Base-by-base conservation (phyloP, 352 stramenopile genomes). In the Nothophytophthora sp. region DNA sequence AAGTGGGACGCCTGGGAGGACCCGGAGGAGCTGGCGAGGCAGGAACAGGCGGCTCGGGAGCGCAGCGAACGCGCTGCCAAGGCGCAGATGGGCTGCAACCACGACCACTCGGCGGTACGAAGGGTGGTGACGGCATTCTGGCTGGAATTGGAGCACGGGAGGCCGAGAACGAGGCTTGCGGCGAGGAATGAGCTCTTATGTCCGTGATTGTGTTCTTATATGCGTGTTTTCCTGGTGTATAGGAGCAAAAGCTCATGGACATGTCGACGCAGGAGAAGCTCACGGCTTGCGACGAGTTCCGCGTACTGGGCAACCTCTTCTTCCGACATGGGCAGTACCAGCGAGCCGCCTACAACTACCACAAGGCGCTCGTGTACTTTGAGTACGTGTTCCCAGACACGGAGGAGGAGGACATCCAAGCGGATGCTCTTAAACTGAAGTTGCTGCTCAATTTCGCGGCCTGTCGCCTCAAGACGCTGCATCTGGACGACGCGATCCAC, bases 161-260 rank as follows among this genome's bases (percentile, higher is more conserved):
- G n/a, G n/a, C n/a, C n/a, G n/a, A n/a, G n/a, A n/a, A n/a, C n/a
- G n/a, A n/a, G n/a, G n/a, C n/a, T n/a, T 30, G 5, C 29, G 20
- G 15, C 1, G 59, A 19, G 18, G 10, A 56, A 20, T 45, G 16
- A 6, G 50, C 33, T 20, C 13, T 32, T 63, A 41, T 28, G 22
- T 43, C 56, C 39, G 16, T 59, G 37, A n/a, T n/a, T n/a, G n/a
- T n/a, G n/a, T n/a, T n/a, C n/a, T n/a, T n/a, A n/a, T n/a, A n/a
- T n/a, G n/a, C n/a, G 33, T 42, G 40, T 55, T 44, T 43, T n/a
- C n/a, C n/a, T n/a, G n/a, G n/a, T n/a, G n/a, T n/a, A n/a, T n/a
- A 73, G 63, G 84, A 95, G 65, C 81, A 92, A 74, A 85, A 81
- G 54, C 65, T 95, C 39, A 95, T 95, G 84, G 84, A 95, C 50